These are phyloP conservation scores for Microthyrium microscopicum DNA, from an alignment of 2,329 filamentous ascomycete species.

Conservation along the genomic window DNA sequence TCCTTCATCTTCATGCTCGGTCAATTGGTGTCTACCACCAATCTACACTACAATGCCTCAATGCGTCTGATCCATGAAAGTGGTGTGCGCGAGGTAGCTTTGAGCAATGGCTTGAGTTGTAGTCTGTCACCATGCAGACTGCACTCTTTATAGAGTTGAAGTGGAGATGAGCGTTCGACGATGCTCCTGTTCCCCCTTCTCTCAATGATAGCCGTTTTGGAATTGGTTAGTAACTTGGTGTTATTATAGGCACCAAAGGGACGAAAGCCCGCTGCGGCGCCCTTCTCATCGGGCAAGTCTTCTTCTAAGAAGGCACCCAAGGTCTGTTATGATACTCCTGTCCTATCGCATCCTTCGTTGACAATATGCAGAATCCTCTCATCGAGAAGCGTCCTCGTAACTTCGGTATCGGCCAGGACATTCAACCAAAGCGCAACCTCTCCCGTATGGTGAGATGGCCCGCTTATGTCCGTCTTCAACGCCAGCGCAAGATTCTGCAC, in stretches of 20 bases:
- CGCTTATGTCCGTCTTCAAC: slow-evolving; percentile 95
- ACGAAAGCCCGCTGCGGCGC: slow-evolving; percentile 96
- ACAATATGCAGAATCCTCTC: slow-evolving; percentile 68
- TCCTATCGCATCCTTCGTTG: slow-evolving; percentile 1
- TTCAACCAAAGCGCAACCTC: slow-evolving; percentile 85
- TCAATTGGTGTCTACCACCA: too few relatives aligned
- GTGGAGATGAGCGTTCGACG: slow-evolving; percentile 64
- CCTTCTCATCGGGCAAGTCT: slow-evolving; percentile 90
- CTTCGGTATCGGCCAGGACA: slow-evolving; percentile 97
- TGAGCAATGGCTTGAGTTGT: slow-evolving; percentile 35
- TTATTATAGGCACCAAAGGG: slow-evolving; percentile 48
- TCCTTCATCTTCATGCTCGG: too few relatives aligned
- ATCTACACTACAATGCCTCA: too few relatives aligned
- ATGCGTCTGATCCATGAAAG: too few relatives aligned
- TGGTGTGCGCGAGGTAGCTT: too few relatives aligned
- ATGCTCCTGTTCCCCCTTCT: slow-evolving; percentile 86
- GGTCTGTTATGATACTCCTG: slow-evolving; percentile 44
- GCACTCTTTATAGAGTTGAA: slow-evolving; percentile 74
- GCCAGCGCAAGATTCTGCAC: slow-evolving; percentile 89
- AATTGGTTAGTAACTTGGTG: slow-evolving; percentile 13
- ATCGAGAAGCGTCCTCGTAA: slow-evolving; percentile 96
- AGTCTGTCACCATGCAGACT: slow-evolving; percentile 37
- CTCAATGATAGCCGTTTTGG: slow-evolving; percentile 95
- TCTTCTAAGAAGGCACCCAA: slow-evolving; percentile 82
- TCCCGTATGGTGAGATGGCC: slow-evolving; percentile 90